Conservation (phyloP, 495 filamentous ascomycete genomes). For the Talaromyces ruber region DNA sequence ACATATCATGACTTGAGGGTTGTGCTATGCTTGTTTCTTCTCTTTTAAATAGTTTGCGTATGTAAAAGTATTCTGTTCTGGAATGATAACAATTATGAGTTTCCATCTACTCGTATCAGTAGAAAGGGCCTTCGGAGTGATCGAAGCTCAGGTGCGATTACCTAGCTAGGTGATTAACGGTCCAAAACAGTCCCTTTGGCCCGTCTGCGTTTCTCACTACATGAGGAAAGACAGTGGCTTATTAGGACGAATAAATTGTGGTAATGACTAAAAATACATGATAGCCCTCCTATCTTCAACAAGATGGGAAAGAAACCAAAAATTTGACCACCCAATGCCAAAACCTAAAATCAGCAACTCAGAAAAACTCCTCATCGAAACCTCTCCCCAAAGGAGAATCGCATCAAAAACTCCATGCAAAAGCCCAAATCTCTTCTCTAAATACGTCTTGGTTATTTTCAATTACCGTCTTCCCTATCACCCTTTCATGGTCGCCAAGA, state of each 20-base stretch:
- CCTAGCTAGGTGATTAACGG: not conserved
- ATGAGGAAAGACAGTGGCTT: not conserved
- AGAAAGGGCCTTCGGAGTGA: not conserved
- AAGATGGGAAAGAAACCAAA: not conserved
- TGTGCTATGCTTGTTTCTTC: not conserved
- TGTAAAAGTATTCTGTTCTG: not conserved
- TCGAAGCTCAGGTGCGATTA: not conserved
- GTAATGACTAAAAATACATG: not conserved
- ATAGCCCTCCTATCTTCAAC: not conserved
- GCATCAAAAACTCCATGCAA: not conserved
- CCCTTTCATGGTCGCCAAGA: slow-evolving; percentile 78
- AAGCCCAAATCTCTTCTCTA: not conserved
- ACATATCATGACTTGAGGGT: not conserved
- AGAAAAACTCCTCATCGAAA: not conserved
- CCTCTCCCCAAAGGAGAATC: not conserved
- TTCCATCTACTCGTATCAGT: not conserved
- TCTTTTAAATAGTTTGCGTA: not conserved
- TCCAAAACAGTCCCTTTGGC: not conserved
- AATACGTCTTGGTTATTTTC: not conserved
- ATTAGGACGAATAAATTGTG: not conserved
- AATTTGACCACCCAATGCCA: not conserved
- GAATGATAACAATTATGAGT: not conserved
- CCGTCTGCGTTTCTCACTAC: not conserved
- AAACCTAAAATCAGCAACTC: not conserved
- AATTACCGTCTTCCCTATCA: slow-evolving; percentile 15